Percentiles rank a stretch among this genome's conserved stretches.
Conservation (phyloP, 179 eudicot genomes). For the Monotropa hypopitys region DNA sequence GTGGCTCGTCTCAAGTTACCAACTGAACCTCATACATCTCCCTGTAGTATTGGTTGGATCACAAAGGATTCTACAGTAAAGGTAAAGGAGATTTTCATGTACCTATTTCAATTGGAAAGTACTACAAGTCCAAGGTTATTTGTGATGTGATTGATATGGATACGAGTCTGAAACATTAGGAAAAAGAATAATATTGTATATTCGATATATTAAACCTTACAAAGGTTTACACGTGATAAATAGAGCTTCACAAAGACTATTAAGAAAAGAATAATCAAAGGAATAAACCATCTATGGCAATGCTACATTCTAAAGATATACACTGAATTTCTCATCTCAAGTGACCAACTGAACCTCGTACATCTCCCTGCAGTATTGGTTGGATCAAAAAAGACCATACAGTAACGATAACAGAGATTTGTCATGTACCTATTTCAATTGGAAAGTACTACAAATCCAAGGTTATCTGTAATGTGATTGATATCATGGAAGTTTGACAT, state of each 20-base stretch:
- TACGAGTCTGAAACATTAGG: too few species aligned
- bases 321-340: too few species aligned
- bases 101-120: background rate
- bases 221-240: too few species aligned
- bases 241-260: too few species aligned
- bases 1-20: too few species aligned
- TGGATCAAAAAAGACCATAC: background rate
- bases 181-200: too few species aligned
- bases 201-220: too few species aligned
- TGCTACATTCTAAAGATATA: too few species aligned
- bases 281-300: too few species aligned
- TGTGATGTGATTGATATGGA: background rate
- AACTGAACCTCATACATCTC: too few species aligned
- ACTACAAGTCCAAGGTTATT: background rate
- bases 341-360: background rate
- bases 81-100: background rate
- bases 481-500: background rate
- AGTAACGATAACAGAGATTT: background rate
- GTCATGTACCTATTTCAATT: background rate
- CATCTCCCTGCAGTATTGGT: background rate
- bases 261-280: too few species aligned
- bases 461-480: background rate
- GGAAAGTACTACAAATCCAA: background rate
- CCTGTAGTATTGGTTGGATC: background rate
- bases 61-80: background rate